A percentile compares a stretch with the other conserved stretches of the same genome.
phyloP scores from a whole-genome alignment of 306 rosid genomes.

The Chamaecrista fasciculata region DNA sequence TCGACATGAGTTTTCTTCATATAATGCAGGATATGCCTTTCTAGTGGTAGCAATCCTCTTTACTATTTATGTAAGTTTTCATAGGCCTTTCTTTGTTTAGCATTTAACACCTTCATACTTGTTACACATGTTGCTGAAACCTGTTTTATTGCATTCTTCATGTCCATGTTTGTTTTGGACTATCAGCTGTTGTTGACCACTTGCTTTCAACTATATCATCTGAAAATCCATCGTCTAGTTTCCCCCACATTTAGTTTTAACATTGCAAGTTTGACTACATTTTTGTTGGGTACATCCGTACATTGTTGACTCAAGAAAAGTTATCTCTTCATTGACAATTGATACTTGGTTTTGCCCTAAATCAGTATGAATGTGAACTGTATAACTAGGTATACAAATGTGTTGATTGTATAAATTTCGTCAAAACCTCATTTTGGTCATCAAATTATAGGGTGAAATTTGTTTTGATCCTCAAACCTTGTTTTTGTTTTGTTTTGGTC shows the following conservation, averaged over 20 bases:
- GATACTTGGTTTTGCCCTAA: not conserved
- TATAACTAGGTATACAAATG: not conserved
- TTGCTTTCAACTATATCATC: slow-evolving; percentile 8
- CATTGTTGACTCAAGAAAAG: not conserved
- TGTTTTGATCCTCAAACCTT: no score
- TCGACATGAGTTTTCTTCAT: slow-evolving; percentile 62
- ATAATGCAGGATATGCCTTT: slow-evolving; percentile 73
- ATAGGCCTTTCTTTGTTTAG: slow-evolving; percentile 12
- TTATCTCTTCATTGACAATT: not conserved
- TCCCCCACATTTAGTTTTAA: not conserved
- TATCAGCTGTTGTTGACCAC: not conserved
- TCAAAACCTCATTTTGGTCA: no score
- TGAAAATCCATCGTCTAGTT: slow-evolving; percentile 1
- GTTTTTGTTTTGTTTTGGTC: no score
- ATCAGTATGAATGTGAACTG: not conserved
- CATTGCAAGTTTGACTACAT: not conserved
- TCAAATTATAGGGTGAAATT: no score
- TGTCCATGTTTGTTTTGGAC: not conserved
- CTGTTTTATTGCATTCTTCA: not conserved
- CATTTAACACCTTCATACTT: slow-evolving; percentile 8
- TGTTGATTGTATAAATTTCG: not conserved
- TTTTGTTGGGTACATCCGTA: not conserved
- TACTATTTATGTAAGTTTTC: slow-evolving; percentile 66
- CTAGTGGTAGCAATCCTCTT: slow-evolving; percentile 61
- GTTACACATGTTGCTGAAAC: not conserved